Conservation (phyloP, 2,329 filamentous ascomycete genomes). For the Thermothelomyces thermophilus region DNA sequence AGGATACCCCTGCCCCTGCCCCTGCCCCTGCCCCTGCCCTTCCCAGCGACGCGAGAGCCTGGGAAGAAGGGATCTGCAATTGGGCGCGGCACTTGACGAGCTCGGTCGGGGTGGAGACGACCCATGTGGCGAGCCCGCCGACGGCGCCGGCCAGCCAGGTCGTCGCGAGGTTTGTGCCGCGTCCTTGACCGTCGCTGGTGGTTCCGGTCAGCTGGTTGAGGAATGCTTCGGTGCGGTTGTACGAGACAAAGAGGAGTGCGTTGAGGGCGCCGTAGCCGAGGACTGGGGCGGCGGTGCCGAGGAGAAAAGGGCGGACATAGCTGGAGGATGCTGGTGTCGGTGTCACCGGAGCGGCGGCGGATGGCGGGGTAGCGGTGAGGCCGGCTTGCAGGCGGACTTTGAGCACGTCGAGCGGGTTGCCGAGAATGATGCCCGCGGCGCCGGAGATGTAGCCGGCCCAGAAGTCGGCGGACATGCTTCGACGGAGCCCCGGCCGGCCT, state of each 20-base stretch:
- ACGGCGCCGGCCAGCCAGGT: constrained; percentile 74
- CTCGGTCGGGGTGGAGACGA: constrained; percentile 82
- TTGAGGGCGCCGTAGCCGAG: constrained; percentile 88
- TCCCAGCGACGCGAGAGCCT: neutral
- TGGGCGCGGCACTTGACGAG: constrained; percentile 86
- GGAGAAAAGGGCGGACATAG: constrained; percentile 27
- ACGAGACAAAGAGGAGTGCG: constrained; percentile 80
- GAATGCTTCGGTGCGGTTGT: constrained; percentile 71
- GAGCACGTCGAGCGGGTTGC: constrained; percentile 66
- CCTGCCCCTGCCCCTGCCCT: neutral
- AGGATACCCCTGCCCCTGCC: neutral
- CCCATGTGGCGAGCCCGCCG: constrained; percentile 78
- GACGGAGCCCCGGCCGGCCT: no score
- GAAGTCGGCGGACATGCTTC: constrained; percentile 79
- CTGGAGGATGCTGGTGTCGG: neutral
- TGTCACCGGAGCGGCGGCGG: neutral
- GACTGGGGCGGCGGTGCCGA: constrained; percentile 76
- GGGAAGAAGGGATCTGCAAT: constrained; percentile 39
- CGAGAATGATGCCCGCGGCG: constrained; percentile 76
- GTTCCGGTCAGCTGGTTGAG: constrained; percentile 37
- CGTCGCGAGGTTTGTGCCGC: constrained; percentile 50
- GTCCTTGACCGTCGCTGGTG: constrained; percentile 7
- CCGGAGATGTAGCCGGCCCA: constrained; percentile 90
- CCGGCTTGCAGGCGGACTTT: constrained; percentile 76
- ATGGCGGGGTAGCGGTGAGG: constrained; percentile 3